phyloP scores from a whole-genome alignment of 441 rosid species.

The Populus hybrid region DNA sequence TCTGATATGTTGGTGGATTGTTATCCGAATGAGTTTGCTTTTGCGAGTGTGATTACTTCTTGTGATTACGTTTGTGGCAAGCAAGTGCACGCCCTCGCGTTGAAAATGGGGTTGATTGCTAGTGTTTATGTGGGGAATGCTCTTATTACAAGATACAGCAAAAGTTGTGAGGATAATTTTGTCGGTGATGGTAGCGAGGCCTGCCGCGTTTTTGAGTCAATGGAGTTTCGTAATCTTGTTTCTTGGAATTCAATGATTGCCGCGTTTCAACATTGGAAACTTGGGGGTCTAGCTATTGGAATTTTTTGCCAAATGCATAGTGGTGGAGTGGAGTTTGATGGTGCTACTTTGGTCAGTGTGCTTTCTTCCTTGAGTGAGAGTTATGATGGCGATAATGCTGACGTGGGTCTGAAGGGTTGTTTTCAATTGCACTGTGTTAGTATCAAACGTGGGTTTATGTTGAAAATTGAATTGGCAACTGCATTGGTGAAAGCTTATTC shows the following conservation, averaged over 20 bases:
- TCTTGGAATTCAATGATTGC: slow-evolving; percentile 86
- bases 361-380: slow-evolving; percentile 51
- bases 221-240: slow-evolving; percentile 44
- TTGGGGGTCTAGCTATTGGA: slow-evolving; percentile 35
- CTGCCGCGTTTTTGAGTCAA: slow-evolving; percentile 51
- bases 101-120: slow-evolving; percentile 50
- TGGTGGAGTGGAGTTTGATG: slow-evolving; percentile 55
- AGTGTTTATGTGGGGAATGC: slow-evolving; percentile 61
- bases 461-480: slow-evolving; percentile 58
- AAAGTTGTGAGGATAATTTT: slow-evolving; percentile 10
- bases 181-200: slow-evolving; percentile 38
- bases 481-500: slow-evolving; percentile 77
- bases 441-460: slow-evolving; percentile 49
- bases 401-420: slow-evolving; percentile 41
- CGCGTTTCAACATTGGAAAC: slow-evolving; percentile 49
- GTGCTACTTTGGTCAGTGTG: slow-evolving; percentile 63
- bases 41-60: slow-evolving; percentile 61
- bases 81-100: slow-evolving; percentile 65
- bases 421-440: slow-evolving; percentile 54
- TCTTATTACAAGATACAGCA: slow-evolving; percentile 68
- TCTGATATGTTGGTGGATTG: slow-evolving; percentile 49
- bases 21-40: slow-evolving; percentile 62
- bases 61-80: slow-evolving; percentile 48
- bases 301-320: slow-evolving; percentile 52
- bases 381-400: slow-evolving; percentile 24